A percentile compares a stretch with the other conserved stretches of the same genome.
phyloP scores from a whole-genome alignment of 768 basidiomycete species.

The Macrocybe gigantea region DNA sequence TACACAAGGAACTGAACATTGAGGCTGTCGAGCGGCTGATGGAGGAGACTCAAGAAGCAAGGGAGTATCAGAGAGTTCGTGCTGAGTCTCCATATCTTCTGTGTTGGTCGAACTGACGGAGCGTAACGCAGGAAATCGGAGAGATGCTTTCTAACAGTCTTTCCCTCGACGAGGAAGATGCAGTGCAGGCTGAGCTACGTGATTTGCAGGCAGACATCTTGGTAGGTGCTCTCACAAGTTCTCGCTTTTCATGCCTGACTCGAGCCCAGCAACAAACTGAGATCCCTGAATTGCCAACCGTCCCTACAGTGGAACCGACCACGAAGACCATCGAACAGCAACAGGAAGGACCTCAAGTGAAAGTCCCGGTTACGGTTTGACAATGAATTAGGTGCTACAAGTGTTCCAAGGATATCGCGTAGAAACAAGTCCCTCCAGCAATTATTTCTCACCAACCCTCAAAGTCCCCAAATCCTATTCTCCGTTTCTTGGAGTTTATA shows the following conservation, averaged over 20 bases:
- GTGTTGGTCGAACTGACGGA: not conserved
- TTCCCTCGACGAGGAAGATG: slow-evolving; percentile 88
- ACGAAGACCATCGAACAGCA: slow-evolving; percentile 18
- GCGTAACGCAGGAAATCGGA: slow-evolving; percentile 71
- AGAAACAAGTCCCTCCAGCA: not conserved
- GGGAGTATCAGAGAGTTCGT: slow-evolving; percentile 80
- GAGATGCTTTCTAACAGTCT: slow-evolving; percentile 80
- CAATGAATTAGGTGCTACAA: not conserved
- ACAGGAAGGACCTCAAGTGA: slow-evolving; percentile 12
- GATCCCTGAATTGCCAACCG: slow-evolving; percentile 44
- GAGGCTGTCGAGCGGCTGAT: slow-evolving; percentile 92
- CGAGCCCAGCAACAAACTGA: not conserved
- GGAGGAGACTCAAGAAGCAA: slow-evolving; percentile 89
- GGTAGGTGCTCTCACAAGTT: not conserved
- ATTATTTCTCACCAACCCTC: slow-evolving; percentile 57
- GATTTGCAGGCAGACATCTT: slow-evolving; percentile 63
- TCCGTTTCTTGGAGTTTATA: slow-evolving; percentile 65
- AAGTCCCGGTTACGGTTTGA: slow-evolving; percentile 30
- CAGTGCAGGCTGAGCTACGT: slow-evolving; percentile 78
- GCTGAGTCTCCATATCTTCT: not conserved
- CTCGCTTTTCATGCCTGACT: too few species aligned
- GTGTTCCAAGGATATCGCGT: not conserved
- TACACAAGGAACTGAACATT: slow-evolving; percentile 89
- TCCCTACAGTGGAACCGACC: slow-evolving; percentile 41
- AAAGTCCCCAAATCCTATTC: slow-evolving; percentile 88